Percentiles rank a stretch among this genome's conserved stretches.
Evolutionary conservation across 108 stramenopile species (phyloP).

Genomic region (Nitzschia sp.): DNA sequence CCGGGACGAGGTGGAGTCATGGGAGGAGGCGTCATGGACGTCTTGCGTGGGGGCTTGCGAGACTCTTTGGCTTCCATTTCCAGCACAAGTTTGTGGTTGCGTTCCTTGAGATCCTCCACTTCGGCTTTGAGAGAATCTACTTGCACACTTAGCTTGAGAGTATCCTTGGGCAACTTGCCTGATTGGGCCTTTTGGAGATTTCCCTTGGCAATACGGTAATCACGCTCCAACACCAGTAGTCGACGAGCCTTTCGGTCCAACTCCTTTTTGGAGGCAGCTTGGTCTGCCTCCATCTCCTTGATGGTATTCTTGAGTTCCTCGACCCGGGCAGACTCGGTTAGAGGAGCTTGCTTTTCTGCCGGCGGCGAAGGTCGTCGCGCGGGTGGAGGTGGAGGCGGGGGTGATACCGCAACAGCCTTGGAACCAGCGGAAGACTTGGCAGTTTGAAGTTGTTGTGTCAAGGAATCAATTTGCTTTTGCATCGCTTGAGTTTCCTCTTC

Average conservation of each 20-base stretch:
- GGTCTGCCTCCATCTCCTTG: constrained; percentile 5
- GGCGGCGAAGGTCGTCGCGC: no score
- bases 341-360: background rate
- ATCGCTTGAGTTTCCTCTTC: constrained; percentile 21
- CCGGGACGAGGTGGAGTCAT: constrained; percentile 18
- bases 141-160: background rate
- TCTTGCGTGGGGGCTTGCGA: constrained; percentile 1
- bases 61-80: constrained; percentile 24
- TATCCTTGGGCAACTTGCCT: background rate
- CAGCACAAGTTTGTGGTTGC: constrained; percentile 6
- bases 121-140: constrained; percentile 19
- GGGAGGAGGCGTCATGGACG: background rate
- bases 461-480: background rate
- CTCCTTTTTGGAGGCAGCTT: constrained; percentile 8
- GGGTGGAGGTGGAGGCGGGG: constrained; percentile 8
- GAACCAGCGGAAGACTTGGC: background rate
- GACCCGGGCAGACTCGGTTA: background rate
- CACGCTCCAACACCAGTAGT: constrained; percentile 10
- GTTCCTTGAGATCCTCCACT: constrained; percentile 18
- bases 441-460: constrained; percentile 5
- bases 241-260: constrained; percentile 9
- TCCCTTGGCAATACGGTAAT: constrained; percentile 11
- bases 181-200: constrained; percentile 7
- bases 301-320: constrained; percentile 14
- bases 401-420: background rate